Base-by-base conservation (phyloP, 106 monocot genomes). In the Allium sativum region DNA sequence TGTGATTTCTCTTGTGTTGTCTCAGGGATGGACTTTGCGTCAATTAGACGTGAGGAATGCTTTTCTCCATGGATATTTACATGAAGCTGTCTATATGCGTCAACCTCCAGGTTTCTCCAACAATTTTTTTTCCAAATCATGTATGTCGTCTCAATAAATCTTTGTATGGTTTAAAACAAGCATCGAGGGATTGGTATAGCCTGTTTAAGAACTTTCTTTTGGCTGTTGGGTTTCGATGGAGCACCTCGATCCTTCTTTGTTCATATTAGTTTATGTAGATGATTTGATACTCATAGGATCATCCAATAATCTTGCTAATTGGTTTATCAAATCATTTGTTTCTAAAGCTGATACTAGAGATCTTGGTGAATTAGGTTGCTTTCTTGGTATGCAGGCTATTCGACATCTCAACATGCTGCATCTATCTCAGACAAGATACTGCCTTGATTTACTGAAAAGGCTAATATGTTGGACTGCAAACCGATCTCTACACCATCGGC, bases 141-240 rank as follows among this genome's bases (percentile, higher is more conserved):
- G 56, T 56, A 8, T 56, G 19, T 31, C 7, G 14, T 11, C 56
- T 13, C 4, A 20, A 31, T 7, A 19, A 6, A 31, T 0, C 3
- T 10, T 56, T 56, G 16, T 20, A 56, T 31, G 17, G 56, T 20
- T 21, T 56, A 8, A 56, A 56, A 56, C 56, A 56, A 56, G 56
- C 56, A 7, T 17, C 53, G 6, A 6, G 12, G 18, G 16, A 12
- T 12, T 54, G 53, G 55, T 55, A 17, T 48, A 14, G 15, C 1
- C 53, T 1, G 15, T 16, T 53, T 0, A 14, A 53, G 15, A 16
- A 14, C 16, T 53, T 53, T 53, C 10, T 53, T 7, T 16, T 12
- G 4, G 53, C 7, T n/a, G 4, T 14, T n/a, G 15, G 53, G 0
- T 53, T 53, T 18, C 16, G 15, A 16, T 16, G 18, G 1, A 53